Conservation (phyloP, 768 basidiomycete species). For the Auricularia sp. region DNA sequence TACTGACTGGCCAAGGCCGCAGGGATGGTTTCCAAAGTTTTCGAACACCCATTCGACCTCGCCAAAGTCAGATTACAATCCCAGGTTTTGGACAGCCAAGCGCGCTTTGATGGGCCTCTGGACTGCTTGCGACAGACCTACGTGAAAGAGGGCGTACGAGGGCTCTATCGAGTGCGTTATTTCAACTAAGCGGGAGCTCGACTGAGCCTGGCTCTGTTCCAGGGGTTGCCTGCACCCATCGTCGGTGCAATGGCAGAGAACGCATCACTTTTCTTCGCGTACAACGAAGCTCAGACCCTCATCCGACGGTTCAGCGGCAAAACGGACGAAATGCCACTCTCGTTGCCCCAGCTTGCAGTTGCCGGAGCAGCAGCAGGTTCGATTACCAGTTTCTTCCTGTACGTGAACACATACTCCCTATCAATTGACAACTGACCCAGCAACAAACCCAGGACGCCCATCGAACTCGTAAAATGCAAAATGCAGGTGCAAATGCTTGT, state of each 20-base stretch:
- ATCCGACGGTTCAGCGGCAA: constrained; percentile 36
- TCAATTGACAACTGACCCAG: not conserved
- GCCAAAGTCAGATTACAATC: constrained; percentile 91
- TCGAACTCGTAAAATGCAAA: constrained; percentile 93
- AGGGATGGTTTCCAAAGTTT: constrained; percentile 78
- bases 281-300: constrained; percentile 60
- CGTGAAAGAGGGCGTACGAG: constrained; percentile 68
- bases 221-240: constrained; percentile 88
- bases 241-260: constrained; percentile 91
- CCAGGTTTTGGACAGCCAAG: constrained; percentile 64
- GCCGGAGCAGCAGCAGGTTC: constrained; percentile 86
- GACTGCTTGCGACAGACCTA: constrained; percentile 82
- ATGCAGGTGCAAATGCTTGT: constrained; percentile 93
- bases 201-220: not conserved
- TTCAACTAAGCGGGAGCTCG: too few relatives aligned
- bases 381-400: constrained; percentile 81
- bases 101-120: constrained; percentile 73
- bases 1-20: constrained; percentile 42
- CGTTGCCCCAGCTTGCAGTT: constrained; percentile 59
- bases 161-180: constrained; percentile 71
- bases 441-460: constrained; percentile 55
- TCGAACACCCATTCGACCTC: constrained; percentile 93
- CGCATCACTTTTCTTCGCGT: constrained; percentile 77
- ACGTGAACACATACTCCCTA: constrained; percentile 20
- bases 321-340: constrained; percentile 31